These are phyloP conservation scores for Trichoderma erinaceum DNA, from an alignment of 495 filamentous ascomycete species.

Conservation along the genomic window DNA sequence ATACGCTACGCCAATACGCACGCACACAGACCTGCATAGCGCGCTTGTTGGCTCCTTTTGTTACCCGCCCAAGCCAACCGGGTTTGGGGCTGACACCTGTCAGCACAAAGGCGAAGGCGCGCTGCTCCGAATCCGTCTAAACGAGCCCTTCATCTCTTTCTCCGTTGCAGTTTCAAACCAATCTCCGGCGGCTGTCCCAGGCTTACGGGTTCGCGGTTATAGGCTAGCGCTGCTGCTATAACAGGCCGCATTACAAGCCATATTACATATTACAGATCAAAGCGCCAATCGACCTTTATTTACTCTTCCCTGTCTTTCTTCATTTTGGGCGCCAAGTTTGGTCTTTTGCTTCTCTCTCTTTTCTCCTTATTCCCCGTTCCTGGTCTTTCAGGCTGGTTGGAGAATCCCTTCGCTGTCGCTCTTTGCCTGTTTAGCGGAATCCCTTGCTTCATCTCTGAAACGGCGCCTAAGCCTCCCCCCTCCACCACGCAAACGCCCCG, in stretches of 20 bases:
- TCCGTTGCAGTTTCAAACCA: neutral
- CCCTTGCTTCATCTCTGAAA: conserved; percentile 12
- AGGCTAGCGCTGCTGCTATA: neutral
- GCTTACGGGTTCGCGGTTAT: neutral
- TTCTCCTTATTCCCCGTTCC: neutral
- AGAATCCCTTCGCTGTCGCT: neutral
- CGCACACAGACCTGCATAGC: no score
- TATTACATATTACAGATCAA: no score
- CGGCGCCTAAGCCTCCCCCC: neutral
- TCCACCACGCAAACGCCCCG: neutral
- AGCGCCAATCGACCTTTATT: neutral
- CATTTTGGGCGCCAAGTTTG: neutral
- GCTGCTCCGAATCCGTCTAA: neutral
- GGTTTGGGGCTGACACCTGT: conserved; percentile 4
- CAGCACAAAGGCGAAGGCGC: neutral
- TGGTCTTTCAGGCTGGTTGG: neutral
- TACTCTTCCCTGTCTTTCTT: neutral
- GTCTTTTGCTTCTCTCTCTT: no score
- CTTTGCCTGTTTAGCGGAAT: neutral
- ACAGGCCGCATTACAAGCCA: neutral
- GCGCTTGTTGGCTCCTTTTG: no score
- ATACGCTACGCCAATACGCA: no score
- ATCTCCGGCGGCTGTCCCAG: conserved; percentile 12
- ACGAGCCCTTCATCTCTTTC: neutral
- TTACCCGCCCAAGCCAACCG: neutral